A percentile compares a stretch with the other conserved stretches of the same genome.
Conservation (phyloP, 345 rosid species). For the Populus simonii region DNA sequence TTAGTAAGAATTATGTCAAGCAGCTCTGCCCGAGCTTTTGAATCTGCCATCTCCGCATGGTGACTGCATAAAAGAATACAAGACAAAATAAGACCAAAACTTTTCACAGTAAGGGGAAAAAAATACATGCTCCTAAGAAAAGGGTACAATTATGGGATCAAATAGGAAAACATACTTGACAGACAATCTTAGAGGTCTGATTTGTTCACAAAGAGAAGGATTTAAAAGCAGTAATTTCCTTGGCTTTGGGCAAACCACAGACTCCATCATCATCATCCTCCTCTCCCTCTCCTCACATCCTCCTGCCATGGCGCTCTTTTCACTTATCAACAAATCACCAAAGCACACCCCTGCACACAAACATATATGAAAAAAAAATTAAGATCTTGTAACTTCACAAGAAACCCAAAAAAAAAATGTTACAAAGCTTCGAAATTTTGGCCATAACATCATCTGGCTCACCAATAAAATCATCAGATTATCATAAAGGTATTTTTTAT, state of each 20-base stretch:
- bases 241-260: constrained; percentile 64
- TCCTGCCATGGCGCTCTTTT: constrained; percentile 37
- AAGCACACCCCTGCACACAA: neutral
- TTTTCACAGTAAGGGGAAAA: too few species aligned
- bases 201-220: constrained; percentile 25
- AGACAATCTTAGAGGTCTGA: constrained; percentile 28
- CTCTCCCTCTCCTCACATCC: constrained; percentile 38
- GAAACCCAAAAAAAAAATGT: too few species aligned
- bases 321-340: constrained; percentile 9
- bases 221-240: constrained; percentile 40
- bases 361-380: neutral
- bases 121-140: neutral
- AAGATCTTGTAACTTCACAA: neutral
- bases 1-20: constrained; percentile 54
- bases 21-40: constrained; percentile 58
- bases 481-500: neutral
- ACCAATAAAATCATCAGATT: neutral
- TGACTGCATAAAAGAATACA: constrained; percentile 16
- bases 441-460: neutral
- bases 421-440: neutral
- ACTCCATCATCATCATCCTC: constrained; percentile 22
- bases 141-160: neutral
- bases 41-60: constrained; percentile 46
- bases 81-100: neutral
- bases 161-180: constrained; percentile 16